Conservation (phyloP, 2,329 filamentous ascomycete species). For the Sordariomycetes sp. region DNA sequence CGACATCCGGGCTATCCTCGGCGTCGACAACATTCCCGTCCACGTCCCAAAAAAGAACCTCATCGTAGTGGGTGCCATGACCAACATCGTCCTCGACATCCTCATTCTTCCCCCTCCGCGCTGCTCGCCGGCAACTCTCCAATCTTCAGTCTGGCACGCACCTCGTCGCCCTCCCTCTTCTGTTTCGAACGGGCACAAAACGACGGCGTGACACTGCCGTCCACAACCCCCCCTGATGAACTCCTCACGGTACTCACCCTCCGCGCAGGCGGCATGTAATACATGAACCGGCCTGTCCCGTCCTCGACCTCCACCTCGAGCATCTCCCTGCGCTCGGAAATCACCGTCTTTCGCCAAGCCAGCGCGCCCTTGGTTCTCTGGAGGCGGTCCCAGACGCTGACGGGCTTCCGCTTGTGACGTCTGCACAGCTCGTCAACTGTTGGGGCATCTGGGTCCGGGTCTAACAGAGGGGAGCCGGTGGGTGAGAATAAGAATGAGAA, state of each 20-base stretch:
- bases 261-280: not conserved
- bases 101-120: not conserved
- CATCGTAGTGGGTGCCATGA: not conserved
- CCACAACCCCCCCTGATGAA: too few species aligned
- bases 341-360: not conserved
- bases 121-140: too few species aligned
- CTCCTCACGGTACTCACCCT: too few species aligned
- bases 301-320: not conserved
- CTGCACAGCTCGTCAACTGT: not conserved
- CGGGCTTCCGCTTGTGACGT: not conserved
- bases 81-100: not conserved
- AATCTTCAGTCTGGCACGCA: too few species aligned
- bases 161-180: too few species aligned
- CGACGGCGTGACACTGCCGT: too few species aligned
- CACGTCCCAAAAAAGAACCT: not conserved
- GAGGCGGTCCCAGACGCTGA: not conserved
- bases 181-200: too few species aligned
- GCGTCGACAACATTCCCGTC: not conserved
- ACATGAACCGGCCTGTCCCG: not conserved
- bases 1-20: not conserved
- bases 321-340: not conserved
- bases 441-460: too few species aligned
- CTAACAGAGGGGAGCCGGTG: not conserved
- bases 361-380: not conserved
- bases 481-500: not conserved